Percentiles rank a stretch among this genome's conserved stretches.
Evolutionary conservation across 352 stramenopile genomes (phyloP).

Genomic region (Elongisporangium anandrum): DNA sequence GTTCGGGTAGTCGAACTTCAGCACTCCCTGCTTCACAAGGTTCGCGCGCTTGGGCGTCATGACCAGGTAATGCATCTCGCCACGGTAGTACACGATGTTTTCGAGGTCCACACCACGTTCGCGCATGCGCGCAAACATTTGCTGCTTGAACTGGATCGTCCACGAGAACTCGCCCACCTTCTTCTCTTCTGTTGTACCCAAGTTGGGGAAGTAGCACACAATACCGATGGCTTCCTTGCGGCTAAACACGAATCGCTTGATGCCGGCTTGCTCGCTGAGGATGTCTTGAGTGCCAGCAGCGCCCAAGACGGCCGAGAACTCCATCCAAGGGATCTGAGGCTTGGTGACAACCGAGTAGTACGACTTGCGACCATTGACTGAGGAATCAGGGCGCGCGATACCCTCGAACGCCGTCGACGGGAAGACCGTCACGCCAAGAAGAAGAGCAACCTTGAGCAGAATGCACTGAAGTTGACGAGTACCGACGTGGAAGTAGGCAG

Average conservation of each 20-base stretch:
- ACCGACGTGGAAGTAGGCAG: conserved; percentile 80
- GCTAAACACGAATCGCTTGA: conserved; percentile 79
- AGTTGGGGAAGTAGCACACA: conserved; percentile 80
- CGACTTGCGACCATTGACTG: conserved; percentile 48
- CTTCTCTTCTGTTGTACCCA: conserved; percentile 67
- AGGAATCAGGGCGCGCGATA: conserved; percentile 44
- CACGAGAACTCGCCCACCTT: conserved; percentile 79
- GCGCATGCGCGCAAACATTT: conserved; percentile 76
- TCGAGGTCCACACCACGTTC: conserved; percentile 71
- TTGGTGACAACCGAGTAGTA: conserved; percentile 73
- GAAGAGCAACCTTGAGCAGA: conserved; percentile 73
- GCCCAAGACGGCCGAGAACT: conserved; percentile 67
- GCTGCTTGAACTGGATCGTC: conserved; percentile 84
- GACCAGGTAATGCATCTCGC: conserved; percentile 85
- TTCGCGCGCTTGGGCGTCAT: conserved; percentile 81
- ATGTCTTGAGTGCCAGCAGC: conserved; percentile 68
- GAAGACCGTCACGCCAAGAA: conserved; percentile 69
- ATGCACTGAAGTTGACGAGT: conserved; percentile 84
- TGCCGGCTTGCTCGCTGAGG: conserved; percentile 49
- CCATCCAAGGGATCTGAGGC: conserved; percentile 75
- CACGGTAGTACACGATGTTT: conserved; percentile 85
- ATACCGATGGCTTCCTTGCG: conserved; percentile 78
- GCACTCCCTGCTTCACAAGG: conserved; percentile 65
- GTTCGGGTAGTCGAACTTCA: conserved; percentile 64
- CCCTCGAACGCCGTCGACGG: conserved; percentile 56